Conservation (phyloP, 139 green algal species). For the Picochlorum sp. region DNA sequence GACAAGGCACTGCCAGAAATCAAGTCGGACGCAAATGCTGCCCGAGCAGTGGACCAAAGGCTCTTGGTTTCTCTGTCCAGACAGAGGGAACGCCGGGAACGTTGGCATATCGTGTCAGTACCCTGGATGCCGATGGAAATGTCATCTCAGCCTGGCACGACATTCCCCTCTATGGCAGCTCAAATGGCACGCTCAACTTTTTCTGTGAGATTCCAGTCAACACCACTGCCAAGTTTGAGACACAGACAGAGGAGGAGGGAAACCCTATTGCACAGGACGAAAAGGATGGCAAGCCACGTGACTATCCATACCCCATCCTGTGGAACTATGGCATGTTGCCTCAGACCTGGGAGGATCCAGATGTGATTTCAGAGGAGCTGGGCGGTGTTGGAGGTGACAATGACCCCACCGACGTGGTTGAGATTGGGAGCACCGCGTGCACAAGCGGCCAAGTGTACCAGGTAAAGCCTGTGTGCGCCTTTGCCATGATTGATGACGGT, state of each 20-base stretch:
- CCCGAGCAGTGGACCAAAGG: no score
- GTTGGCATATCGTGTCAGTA: no score
- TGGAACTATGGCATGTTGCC: slow-evolving; percentile 98
- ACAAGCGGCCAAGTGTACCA: slow-evolving; percentile 84
- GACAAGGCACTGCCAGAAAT: slow-evolving; percentile 4
- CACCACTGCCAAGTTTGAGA: slow-evolving; percentile 97
- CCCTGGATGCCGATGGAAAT: slow-evolving; percentile 44
- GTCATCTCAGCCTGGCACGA: slow-evolving; percentile 91
- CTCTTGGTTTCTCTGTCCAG: slow-evolving; percentile 11
- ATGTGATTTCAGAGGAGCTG: slow-evolving; percentile 46
- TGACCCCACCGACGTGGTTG: slow-evolving; percentile 97
- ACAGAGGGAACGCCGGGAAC: no score
- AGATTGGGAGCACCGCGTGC: slow-evolving; percentile 69
- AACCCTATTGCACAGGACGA: slow-evolving; percentile 99
- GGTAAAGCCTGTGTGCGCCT: slow-evolving; percentile 73
- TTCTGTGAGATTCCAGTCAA: slow-evolving; percentile 99
- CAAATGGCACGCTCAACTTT: slow-evolving; percentile 84
- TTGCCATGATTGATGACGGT: slow-evolving; percentile 97
- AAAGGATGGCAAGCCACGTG: slow-evolving; percentile 98
- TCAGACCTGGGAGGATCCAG: slow-evolving; percentile 94
- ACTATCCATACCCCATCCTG: slow-evolving; percentile 99
- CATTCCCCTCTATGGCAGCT: slow-evolving; percentile 81
- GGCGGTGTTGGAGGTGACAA: slow-evolving; percentile 76
- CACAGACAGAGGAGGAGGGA: slow-evolving; percentile 83
- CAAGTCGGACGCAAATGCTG: no score